These are phyloP conservation scores for Boletus bicolor DNA, from an alignment of 768 basidiomycete genomes.

Conservation along the genomic window DNA sequence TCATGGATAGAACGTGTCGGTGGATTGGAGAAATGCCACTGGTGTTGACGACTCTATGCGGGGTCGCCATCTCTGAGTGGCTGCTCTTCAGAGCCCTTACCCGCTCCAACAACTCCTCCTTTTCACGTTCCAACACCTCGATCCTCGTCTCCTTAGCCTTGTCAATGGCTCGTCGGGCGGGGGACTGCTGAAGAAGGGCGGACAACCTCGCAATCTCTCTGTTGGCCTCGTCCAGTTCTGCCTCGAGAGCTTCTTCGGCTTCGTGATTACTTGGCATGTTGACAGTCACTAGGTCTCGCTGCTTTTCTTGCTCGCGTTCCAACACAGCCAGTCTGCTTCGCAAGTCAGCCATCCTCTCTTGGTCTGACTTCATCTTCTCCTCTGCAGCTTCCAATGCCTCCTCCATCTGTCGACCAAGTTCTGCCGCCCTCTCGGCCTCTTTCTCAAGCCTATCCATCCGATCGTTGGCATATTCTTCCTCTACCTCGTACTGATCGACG, in stretches of 20 bases:
- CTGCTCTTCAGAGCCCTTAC: conserved; percentile 56
- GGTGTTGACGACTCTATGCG: conserved; percentile 50
- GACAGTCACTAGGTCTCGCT: conserved; percentile 24
- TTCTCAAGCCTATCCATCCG: conserved; percentile 50
- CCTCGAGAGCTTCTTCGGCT: conserved; percentile 59
- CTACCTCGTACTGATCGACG: conserved; percentile 40
- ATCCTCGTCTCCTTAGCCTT: conserved; percentile 74
- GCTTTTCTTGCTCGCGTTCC: conserved; percentile 54
- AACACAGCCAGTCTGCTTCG: conserved; percentile 48
- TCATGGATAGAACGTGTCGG: conserved; percentile 66
- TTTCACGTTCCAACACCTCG: conserved; percentile 72
- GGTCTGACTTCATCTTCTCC: conserved; percentile 63
- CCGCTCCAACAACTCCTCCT: conserved; percentile 70
- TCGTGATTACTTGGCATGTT: conserved; percentile 44
- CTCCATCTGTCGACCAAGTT: conserved; percentile 66
- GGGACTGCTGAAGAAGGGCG: conserved; percentile 66
- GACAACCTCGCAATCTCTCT: conserved; percentile 70
- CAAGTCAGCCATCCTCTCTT: conserved; percentile 49
- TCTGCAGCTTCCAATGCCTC: conserved; percentile 74
- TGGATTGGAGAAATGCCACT: conserved; percentile 76
- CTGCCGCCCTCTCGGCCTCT: conserved; percentile 49
- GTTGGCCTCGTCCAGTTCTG: conserved; percentile 74
- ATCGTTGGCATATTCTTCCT: conserved; percentile 47
- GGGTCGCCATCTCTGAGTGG: conserved; percentile 52
- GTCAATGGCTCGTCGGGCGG: conserved; percentile 73